Percentiles rank a stretch among this genome's conserved stretches.
phyloP scores from a whole-genome alignment of 331 rosid species.

The Acacia concinna region DNA sequence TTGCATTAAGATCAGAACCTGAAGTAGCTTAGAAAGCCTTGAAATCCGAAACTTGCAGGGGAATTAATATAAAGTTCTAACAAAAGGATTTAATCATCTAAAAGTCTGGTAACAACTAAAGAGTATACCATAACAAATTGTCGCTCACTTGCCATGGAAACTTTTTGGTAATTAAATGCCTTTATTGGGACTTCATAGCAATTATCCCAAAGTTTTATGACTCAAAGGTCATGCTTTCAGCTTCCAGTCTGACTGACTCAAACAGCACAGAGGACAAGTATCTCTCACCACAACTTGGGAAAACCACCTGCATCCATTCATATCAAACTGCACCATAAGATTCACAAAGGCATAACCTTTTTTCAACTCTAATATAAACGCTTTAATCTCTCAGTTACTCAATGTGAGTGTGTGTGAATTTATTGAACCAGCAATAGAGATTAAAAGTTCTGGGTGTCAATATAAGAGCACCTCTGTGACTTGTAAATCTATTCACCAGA shows the following conservation, averaged over 20 bases:
- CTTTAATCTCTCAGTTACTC: not conserved
- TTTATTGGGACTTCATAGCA: no score
- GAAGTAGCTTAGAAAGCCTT: constrained; percentile 17
- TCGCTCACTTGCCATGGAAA: no score
- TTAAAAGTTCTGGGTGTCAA: not conserved
- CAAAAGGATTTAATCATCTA: no score
- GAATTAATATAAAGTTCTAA: no score
- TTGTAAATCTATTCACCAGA: constrained; percentile 10
- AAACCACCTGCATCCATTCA: constrained; percentile 59
- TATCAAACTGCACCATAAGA: not conserved
- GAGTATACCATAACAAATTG: no score
- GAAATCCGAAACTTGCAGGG: not conserved
- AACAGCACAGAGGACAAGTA: constrained; percentile 81
- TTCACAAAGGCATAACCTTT: not conserved
- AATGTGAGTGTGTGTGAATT: not conserved
- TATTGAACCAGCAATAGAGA: not conserved
- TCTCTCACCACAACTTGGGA: constrained; percentile 87
- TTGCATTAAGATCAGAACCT: not conserved
- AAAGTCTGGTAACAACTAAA: no score
- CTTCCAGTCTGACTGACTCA: constrained; percentile 64
- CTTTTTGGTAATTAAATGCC: no score
- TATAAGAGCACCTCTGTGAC: not conserved
- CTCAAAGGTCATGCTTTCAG: constrained; percentile 76
- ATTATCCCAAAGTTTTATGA: constrained; percentile 36
- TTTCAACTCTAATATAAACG: not conserved